Evolutionary conservation across 495 filamentous ascomycete species (phyloP).

Genomic region (Ascobolus immersus): DNA sequence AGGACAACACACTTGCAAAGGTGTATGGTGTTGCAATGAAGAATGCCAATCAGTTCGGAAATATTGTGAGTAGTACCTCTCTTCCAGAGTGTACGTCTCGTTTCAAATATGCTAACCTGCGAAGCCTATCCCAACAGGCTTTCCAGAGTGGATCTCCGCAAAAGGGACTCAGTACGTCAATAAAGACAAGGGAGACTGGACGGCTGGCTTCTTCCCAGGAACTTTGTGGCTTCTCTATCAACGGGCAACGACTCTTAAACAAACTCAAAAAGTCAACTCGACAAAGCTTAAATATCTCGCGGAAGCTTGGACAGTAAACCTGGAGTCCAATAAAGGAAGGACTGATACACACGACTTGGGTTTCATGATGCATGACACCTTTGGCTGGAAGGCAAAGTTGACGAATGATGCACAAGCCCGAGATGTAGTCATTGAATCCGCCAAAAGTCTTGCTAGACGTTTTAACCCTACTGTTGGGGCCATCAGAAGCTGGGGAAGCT

Average conservation of each 20-base stretch:
- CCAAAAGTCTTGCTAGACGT: slow-evolving; percentile 17
- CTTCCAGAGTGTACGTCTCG: slow-evolving; percentile 1
- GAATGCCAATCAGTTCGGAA: slow-evolving; percentile 6
- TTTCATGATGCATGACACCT: slow-evolving; percentile 21
- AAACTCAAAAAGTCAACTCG: slow-evolving; percentile 7
- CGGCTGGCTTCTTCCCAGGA: slow-evolving; percentile 21
- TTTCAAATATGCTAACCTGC: not conserved
- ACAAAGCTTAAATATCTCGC: slow-evolving; percentile 17
- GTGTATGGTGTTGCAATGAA: slow-evolving; percentile 17
- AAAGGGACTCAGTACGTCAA: slow-evolving; percentile 15
- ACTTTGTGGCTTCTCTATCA: slow-evolving; percentile 16
- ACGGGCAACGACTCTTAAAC: slow-evolving; percentile 5
- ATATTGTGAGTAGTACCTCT: slow-evolving; percentile 2
- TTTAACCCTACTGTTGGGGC: slow-evolving; percentile 17
- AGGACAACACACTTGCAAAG: slow-evolving; percentile 13
- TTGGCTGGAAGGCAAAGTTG: slow-evolving; percentile 19
- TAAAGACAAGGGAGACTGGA: slow-evolving; percentile 17
- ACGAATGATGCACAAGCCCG: slow-evolving; percentile 15
- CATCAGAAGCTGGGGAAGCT: slow-evolving; percentile 19
- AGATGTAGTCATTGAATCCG: slow-evolving; percentile 17
- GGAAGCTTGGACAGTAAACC: slow-evolving; percentile 17
- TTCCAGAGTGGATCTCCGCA: slow-evolving; percentile 4
- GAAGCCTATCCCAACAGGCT: not conserved
- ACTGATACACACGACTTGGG: slow-evolving; percentile 23
- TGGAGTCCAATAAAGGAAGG: slow-evolving; percentile 17